phyloP scores from a whole-genome alignment of 176 grass and related monocot genomes.

The Triticum timopheevii region DNA sequence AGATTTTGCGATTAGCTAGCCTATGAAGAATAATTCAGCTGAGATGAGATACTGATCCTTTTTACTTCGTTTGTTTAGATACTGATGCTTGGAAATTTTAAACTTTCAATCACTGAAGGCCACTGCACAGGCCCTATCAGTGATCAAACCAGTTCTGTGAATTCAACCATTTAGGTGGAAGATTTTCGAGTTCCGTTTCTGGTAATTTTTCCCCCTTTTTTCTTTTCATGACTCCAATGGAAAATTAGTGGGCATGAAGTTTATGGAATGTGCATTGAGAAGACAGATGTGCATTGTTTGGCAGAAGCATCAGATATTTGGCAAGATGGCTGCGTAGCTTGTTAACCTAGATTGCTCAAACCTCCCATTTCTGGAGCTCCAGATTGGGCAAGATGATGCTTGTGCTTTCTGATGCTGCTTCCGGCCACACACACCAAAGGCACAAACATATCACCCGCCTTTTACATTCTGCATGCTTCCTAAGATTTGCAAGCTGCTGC shows the following conservation, averaged over 20 bases:
- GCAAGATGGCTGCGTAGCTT: background rate
- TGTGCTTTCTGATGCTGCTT: background rate
- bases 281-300: background rate
- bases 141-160: background rate
- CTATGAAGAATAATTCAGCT: conserved; percentile 32
- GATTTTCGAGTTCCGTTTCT: background rate
- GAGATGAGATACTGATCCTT: conserved; percentile 14
- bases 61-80: background rate
- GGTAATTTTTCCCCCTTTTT: background rate
- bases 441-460: background rate
- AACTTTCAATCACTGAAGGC: background rate
- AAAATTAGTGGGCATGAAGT: background rate
- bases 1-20: conserved; percentile 36
- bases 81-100: background rate
- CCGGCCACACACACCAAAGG: background rate
- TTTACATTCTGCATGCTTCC: background rate
- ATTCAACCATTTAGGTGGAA: background rate
- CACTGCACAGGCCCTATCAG: background rate
- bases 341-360: background rate
- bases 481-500: background rate
- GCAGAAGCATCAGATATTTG: background rate
- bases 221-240: background rate
- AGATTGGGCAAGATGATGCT: background rate
- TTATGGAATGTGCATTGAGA: background rate
- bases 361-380: background rate